phyloP scores from a whole-genome alignment of 1,284 basidiomycete genomes.

The Chalciporus sp. region DNA sequence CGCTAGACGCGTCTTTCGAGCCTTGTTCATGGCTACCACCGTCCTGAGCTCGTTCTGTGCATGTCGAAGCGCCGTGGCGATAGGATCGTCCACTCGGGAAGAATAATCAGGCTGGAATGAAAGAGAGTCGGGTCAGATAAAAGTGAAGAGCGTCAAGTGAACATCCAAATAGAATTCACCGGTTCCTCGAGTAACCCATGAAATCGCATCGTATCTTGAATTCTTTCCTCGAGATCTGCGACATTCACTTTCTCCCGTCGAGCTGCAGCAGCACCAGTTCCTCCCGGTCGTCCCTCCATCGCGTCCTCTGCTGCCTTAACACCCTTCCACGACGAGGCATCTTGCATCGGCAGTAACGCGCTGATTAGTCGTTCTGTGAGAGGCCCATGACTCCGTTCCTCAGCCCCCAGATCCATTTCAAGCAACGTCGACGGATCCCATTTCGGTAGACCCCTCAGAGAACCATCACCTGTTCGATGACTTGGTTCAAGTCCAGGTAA shows the following conservation, averaged over 20 bases:
- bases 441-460: slow-evolving; percentile 37
- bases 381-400: slow-evolving; percentile 77
- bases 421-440: slow-evolving; percentile 75
- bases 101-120: slow-evolving; percentile 74
- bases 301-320: slow-evolving; percentile 79
- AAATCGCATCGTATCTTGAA: slow-evolving; percentile 71
- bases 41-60: slow-evolving; percentile 82
- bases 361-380: slow-evolving; percentile 81
- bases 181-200: slow-evolving; percentile 63
- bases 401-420: slow-evolving; percentile 63
- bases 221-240: slow-evolving; percentile 67
- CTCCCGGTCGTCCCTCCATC: slow-evolving; percentile 78
- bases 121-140: slow-evolving; percentile 19
- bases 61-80: slow-evolving; percentile 86
- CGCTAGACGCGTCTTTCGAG: slow-evolving; percentile 74
- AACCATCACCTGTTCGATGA: slow-evolving; percentile 30
- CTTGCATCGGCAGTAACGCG: slow-evolving; percentile 70
- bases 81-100: slow-evolving; percentile 87
- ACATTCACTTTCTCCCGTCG: slow-evolving; percentile 73
- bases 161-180: slow-evolving; percentile 41
- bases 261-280: slow-evolving; percentile 71
- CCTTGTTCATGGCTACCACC: slow-evolving; percentile 82
- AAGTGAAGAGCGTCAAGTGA: background rate
- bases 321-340: slow-evolving; percentile 66
- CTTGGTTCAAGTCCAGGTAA: slow-evolving; percentile 41